Base-by-base conservation (phyloP, 352 stramenopile species). In the Hyaloperonospora arabidopsidis region DNA sequence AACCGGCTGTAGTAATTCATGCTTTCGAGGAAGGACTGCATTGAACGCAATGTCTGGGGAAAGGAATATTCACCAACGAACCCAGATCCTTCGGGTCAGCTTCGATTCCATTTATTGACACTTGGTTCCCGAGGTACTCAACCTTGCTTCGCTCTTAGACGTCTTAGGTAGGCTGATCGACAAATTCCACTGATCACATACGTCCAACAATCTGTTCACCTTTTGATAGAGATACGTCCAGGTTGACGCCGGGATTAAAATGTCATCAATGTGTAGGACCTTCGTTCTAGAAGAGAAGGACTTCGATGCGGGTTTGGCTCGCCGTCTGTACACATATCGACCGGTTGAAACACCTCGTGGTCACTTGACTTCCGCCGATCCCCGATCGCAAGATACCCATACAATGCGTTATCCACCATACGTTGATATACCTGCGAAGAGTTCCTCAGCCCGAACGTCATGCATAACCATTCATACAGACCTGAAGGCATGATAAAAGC, bases 1-100 rank as follows among this genome's bases (percentile, higher is more conserved):
- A 46, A 46, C 3, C 40, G 40, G 22, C 40, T 46, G 17, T 46
- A 29, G 14, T 46, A 46, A 13, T 29, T 46, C 17, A 46, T n/a
- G 28, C 17, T 45, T 19, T 17, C 40, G 2, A 46, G 18, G 28
- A 46, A 46, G 5, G 17, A 46, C 15, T 46, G 40, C 40, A 46
- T 29, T 13, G 40, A 10, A n/a, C 22, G 7, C 40, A 46, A 29
- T 17, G 40, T 15, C 8, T 7, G 18, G 7, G 40, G 40, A 46
- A 46, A 17, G 40, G 40, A 5, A 46, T 25, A 45, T 45, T 45
- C 13, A 11, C 7, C 8, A 45, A 15, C n/a, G 18, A 41, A 4
- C 12, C 35, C 12, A 18, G 13, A 15, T 41, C 35, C 35, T 18
- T 41, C 12, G 35, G 35, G 13, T 41, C 2, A n/a, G 2, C 12